Evolutionary conservation across 1,284 basidiomycete species (phyloP).

Genomic region (Vanrija humicola): DNA sequence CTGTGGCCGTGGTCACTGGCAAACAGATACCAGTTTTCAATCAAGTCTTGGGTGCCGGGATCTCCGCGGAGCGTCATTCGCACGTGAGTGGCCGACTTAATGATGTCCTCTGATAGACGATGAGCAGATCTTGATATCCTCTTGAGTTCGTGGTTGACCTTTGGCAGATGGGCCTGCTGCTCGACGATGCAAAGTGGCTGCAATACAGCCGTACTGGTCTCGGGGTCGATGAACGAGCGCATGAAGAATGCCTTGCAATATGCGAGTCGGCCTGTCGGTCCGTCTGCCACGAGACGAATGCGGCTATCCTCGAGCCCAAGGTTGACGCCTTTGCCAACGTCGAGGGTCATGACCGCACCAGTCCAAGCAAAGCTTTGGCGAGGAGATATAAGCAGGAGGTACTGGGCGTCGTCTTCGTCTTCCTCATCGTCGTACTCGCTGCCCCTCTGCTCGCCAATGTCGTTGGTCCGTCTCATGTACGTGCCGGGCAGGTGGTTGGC

Average conservation of each 20-base stretch:
- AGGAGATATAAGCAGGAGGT: constrained; percentile 84
- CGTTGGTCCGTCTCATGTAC: constrained; percentile 30
- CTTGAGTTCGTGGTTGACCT: constrained; percentile 82
- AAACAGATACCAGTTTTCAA: constrained; percentile 95
- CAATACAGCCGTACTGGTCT: constrained; percentile 41
- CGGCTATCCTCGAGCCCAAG: constrained; percentile 77
- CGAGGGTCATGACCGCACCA: constrained; percentile 69
- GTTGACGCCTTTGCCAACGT: constrained; percentile 61
- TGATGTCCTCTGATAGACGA: constrained; percentile 86
- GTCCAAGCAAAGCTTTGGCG: constrained; percentile 89
- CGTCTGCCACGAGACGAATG: constrained; percentile 81
- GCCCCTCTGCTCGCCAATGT: constrained; percentile 56
- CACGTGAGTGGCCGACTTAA: constrained; percentile 82
- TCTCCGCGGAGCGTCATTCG: constrained; percentile 61
- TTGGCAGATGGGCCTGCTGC: constrained; percentile 85
- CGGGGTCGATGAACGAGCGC: constrained; percentile 58
- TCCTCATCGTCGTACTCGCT: constrained; percentile 54
- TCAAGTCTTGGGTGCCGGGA: constrained; percentile 72
- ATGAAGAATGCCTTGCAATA: constrained; percentile 74
- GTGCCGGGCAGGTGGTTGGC: constrained; percentile 36
- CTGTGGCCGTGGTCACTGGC: constrained; percentile 88
- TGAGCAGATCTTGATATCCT: constrained; percentile 87
- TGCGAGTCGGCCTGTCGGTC: constrained; percentile 69
- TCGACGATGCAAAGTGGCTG: constrained; percentile 58
- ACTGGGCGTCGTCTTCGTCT: constrained; percentile 53